Conservation (phyloP, 768 basidiomycete genomes). For the Leccinum olivaceopallidum region DNA sequence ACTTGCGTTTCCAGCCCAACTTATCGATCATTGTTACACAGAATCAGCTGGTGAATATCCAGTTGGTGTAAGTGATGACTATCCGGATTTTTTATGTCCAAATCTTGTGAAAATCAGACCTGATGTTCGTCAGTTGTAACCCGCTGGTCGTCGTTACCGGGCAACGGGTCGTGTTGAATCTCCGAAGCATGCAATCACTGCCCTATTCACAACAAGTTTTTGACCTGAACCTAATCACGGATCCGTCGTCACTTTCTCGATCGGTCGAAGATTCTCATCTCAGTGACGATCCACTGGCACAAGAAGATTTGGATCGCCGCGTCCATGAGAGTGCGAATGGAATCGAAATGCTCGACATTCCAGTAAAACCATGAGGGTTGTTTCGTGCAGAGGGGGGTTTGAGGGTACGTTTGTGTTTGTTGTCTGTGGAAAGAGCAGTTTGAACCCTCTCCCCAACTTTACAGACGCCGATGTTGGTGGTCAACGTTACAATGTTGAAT, state of each 20-base stretch:
- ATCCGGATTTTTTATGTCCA: neutral
- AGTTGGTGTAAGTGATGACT: neutral
- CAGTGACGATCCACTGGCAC: neutral
- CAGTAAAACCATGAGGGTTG: neutral
- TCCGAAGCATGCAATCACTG: slow-evolving; percentile 3
- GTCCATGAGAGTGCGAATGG: neutral
- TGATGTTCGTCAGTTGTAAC: neutral
- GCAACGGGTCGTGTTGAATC: slow-evolving; percentile 21
- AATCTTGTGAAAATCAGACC: neutral
- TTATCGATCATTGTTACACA: neutral
- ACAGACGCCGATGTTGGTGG: neutral
- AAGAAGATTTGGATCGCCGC: neutral
- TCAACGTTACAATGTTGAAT: neutral
- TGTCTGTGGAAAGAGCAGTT: neutral
- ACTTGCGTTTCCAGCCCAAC: neutral
- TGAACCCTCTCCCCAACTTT: neutral
- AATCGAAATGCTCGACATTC: neutral
- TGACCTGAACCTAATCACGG: neutral
- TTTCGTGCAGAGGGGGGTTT: neutral
- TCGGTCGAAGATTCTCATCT: neutral
- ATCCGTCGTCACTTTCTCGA: neutral
- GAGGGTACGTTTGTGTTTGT: neutral
- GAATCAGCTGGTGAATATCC: slow-evolving; percentile 2
- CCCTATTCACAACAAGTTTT: neutral
- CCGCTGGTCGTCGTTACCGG: slow-evolving; percentile 16